phyloP scores from a whole-genome alignment of 345 rosid species.

The Citrus reticulata region DNA sequence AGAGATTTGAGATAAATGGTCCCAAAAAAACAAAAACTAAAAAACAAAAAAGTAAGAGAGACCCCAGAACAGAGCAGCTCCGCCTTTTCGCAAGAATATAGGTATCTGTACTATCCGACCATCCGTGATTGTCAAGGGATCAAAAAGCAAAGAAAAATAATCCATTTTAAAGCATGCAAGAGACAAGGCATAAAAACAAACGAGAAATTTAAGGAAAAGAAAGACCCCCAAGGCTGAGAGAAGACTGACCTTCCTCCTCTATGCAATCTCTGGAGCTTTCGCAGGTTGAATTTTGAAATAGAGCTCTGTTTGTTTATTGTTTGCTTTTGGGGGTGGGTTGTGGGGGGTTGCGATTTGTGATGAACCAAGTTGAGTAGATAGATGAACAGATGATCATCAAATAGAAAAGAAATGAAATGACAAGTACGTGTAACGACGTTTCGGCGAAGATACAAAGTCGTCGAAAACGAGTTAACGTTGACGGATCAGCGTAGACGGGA shows the following conservation, averaged over 20 bases:
- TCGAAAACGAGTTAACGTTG: conserved; percentile 27
- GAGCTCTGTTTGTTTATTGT: too few relatives aligned
- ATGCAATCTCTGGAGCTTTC: background rate
- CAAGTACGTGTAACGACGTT: background rate
- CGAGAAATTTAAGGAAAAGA: background rate
- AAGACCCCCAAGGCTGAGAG: too few relatives aligned
- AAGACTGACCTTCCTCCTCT: conserved; percentile 1
- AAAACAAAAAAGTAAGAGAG: background rate
- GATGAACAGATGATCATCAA: background rate
- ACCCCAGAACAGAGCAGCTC: background rate
- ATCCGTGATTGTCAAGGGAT: too few relatives aligned
- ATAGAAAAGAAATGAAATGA: background rate
- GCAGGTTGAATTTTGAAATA: background rate
- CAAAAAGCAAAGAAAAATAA: too few relatives aligned
- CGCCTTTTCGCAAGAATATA: background rate
- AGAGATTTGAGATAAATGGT: background rate
- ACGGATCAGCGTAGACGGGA: background rate
- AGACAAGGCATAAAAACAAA: too few relatives aligned
- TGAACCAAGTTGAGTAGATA: too few relatives aligned
- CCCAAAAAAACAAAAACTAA: background rate
- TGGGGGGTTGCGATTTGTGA: background rate
- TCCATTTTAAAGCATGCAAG: too few relatives aligned
- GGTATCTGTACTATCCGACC: too few relatives aligned
- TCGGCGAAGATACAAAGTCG: conserved; percentile 10
- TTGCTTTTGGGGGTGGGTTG: too few relatives aligned